phyloP scores from a whole-genome alignment of 768 basidiomycete species.

The Lyophyllum shimeji region DNA sequence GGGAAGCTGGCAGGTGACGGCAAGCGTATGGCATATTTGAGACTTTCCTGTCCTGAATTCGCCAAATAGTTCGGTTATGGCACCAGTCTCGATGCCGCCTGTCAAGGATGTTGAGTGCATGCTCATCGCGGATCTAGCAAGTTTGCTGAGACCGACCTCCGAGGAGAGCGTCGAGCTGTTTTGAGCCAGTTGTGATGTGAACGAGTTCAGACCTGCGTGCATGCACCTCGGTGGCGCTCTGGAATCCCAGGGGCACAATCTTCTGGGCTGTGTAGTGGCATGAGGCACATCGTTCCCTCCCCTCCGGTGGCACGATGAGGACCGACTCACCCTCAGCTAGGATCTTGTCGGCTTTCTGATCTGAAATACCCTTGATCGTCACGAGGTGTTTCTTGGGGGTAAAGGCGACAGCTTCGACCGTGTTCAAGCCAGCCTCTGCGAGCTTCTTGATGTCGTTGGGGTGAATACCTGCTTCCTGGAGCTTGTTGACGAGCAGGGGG shows the following conservation, averaged over 20 bases:
- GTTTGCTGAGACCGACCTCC: slow-evolving; percentile 57
- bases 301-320: background rate
- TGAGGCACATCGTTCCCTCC: slow-evolving; percentile 2
- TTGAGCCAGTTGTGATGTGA: slow-evolving; percentile 95
- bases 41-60: slow-evolving; percentile 99
- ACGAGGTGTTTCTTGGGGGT: slow-evolving; percentile 93
- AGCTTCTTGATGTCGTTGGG: slow-evolving; percentile 95
- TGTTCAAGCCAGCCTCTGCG: slow-evolving; percentile 86
- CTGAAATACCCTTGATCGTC: slow-evolving; percentile 94
- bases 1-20: slow-evolving; percentile 97
- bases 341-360: slow-evolving; percentile 97
- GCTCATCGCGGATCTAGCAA: slow-evolving; percentile 4
- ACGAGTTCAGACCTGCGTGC: slow-evolving; percentile 93
- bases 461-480: slow-evolving; percentile 87
- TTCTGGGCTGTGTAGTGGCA: slow-evolving; percentile 67
- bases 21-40: slow-evolving; percentile 96
- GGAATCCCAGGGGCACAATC: slow-evolving; percentile 96
- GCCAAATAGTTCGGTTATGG: slow-evolving; percentile 97
- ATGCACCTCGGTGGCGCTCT: slow-evolving; percentile 97
- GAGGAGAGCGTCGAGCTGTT: slow-evolving; percentile 91
- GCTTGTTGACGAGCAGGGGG: slow-evolving; percentile 81
- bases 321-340: slow-evolving; percentile 88
- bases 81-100: slow-evolving; percentile 98
- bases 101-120: slow-evolving; percentile 6
- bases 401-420: slow-evolving; percentile 94